Evolutionary conservation across 805 yeast species (phyloP).

Genomic region (Metschnikowia lochheadii): DNA sequence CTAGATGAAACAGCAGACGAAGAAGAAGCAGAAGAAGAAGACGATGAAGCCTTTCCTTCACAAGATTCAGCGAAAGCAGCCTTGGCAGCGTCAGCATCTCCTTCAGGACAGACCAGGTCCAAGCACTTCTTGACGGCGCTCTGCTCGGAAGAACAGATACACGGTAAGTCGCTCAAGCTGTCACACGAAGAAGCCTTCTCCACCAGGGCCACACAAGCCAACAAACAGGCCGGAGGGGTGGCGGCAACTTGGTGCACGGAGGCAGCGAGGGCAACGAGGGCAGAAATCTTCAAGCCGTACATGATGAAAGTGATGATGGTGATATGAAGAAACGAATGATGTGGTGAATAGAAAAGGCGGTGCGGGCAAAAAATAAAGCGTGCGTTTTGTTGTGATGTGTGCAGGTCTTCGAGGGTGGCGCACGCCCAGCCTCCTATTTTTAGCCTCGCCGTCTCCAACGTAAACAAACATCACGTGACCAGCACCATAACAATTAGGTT

Average conservation of each 20-base stretch:
- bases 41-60: conserved; percentile 36
- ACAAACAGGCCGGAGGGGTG: conserved; percentile 87
- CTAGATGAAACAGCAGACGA: conserved; percentile 10
- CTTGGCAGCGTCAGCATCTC: conserved; percentile 54
- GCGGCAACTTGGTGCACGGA: conserved; percentile 49
- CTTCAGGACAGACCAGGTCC: conserved; percentile 64
- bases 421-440: conserved; percentile 6
- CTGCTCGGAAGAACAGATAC: conserved; percentile 62
- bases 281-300: conserved; percentile 16
- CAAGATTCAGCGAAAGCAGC: conserved; percentile 55
- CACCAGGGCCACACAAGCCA: conserved; percentile 82
- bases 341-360: background rate
- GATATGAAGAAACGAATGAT: conserved; percentile 4
- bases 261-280: conserved; percentile 32
- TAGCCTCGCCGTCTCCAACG: conserved; percentile 1
- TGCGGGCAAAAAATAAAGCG: conserved; percentile 3
- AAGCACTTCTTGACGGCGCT: conserved; percentile 58
- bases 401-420: conserved; percentile 6
- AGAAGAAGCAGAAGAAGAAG: conserved; percentile 22
- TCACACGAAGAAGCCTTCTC: conserved; percentile 53
- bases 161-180: conserved; percentile 58
- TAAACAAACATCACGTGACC: conserved; percentile 13
- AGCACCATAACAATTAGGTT: background rate
- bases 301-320: background rate
- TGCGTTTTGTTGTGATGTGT: background rate